These are phyloP conservation scores for Heritiera fomes DNA, from an alignment of 345 rosid species.

Conservation along the genomic window DNA sequence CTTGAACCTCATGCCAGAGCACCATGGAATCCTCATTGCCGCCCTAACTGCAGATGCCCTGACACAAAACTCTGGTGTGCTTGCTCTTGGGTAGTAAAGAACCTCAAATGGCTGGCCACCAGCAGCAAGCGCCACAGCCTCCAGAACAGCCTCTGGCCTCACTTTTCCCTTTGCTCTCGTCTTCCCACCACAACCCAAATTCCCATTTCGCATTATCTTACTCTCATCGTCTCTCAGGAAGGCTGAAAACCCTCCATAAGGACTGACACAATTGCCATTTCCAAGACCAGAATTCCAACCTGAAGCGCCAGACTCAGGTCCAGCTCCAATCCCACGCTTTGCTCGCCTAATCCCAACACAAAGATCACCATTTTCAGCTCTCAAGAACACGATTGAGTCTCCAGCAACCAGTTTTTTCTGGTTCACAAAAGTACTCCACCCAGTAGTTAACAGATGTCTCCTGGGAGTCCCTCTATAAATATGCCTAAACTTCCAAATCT, in stretches of 20 bases:
- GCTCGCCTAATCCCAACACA: slow-evolving; percentile 90
- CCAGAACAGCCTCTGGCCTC: slow-evolving; percentile 63
- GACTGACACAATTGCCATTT: slow-evolving; percentile 30
- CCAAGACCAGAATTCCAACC: slow-evolving; percentile 43
- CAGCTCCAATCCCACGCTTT: slow-evolving; percentile 52
- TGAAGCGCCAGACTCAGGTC: slow-evolving; percentile 37
- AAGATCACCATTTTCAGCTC: slow-evolving; percentile 79
- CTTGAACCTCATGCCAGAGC: slow-evolving; percentile 92
- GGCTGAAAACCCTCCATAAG: slow-evolving; percentile 55
- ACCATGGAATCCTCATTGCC: slow-evolving; percentile 84
- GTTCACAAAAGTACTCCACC: slow-evolving; percentile 96
- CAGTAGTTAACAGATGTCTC: slow-evolving; percentile 88
- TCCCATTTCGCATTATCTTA: slow-evolving; percentile 39
- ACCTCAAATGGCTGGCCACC: slow-evolving; percentile 75
- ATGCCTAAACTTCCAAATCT: slow-evolving; percentile 91
- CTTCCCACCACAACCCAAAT: slow-evolving; percentile 25
- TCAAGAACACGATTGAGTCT: slow-evolving; percentile 84
- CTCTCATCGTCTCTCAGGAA: slow-evolving; percentile 62
- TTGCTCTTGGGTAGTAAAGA: slow-evolving; percentile 79
- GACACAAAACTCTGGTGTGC: slow-evolving; percentile 85
- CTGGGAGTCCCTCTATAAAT: slow-evolving; percentile 96
- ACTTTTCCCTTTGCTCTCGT: slow-evolving; percentile 50
- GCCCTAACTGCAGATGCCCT: slow-evolving; percentile 58
- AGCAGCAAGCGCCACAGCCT: slow-evolving; percentile 68
- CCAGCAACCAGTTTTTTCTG: slow-evolving; percentile 94